phyloP scores from a whole-genome alignment of 2,329 filamentous ascomycete genomes.

The Colletotrichum sp. region DNA sequence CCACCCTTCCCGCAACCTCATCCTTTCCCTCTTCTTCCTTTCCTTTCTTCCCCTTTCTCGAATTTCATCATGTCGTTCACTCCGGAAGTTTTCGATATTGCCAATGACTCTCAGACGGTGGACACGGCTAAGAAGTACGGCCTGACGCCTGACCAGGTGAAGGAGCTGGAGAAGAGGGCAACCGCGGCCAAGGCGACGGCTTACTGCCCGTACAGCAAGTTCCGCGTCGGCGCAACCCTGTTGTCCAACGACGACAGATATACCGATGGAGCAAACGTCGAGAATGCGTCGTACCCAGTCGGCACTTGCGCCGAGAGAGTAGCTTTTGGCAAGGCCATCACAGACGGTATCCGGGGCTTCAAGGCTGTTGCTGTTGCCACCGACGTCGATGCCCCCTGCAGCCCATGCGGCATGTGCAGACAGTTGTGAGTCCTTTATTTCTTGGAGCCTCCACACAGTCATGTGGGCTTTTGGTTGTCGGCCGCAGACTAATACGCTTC shows the following conservation, averaged over 20 bases:
- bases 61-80: constrained; percentile 17
- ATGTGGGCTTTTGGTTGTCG: background rate
- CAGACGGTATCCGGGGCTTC: constrained; percentile 62
- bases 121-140: constrained; percentile 42
- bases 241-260: constrained; percentile 61
- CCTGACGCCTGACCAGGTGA: constrained; percentile 69
- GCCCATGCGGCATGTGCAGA: constrained; percentile 94
- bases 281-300: constrained; percentile 92
- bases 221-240: constrained; percentile 86
- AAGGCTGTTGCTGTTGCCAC: constrained; percentile 86
- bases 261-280: constrained; percentile 84
- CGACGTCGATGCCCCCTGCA: constrained; percentile 71
- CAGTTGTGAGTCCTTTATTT: constrained; percentile 71
- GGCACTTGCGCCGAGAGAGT: constrained; percentile 95
- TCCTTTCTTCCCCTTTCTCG: background rate
- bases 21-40: background rate
- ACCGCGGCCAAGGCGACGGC: constrained; percentile 76
- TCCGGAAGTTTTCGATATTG: constrained; percentile 27
- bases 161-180: constrained; percentile 65
- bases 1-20: background rate
- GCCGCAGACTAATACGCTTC: background rate
- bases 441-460: background rate
- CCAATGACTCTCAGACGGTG: constrained; percentile 22
- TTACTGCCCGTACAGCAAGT: constrained; percentile 93
- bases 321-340: constrained; percentile 82